Evolutionary conservation across 1,284 basidiomycete species (phyloP).

Genomic region (Tylopilus orsonianus): DNA sequence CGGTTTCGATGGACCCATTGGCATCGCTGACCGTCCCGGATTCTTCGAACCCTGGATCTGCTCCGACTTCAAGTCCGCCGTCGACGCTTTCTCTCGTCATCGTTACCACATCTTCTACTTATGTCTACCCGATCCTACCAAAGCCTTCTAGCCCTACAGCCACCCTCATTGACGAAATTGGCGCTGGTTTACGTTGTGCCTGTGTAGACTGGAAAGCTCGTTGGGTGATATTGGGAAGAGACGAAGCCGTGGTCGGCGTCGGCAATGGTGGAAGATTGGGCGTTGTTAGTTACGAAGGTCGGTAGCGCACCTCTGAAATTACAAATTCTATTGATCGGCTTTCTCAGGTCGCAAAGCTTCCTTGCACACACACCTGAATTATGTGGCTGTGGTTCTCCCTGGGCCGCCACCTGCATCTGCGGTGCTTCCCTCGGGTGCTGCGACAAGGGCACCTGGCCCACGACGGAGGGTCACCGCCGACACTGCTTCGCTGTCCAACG

Average conservation of each 20-base stretch:
- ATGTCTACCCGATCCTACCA: conserved; percentile 77
- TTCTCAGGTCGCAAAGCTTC: conserved; percentile 63
- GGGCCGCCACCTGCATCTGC: not conserved
- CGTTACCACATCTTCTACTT: conserved; percentile 81
- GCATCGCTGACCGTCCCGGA: conserved; percentile 1
- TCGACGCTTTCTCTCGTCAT: conserved; percentile 75
- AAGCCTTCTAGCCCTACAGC: conserved; percentile 70
- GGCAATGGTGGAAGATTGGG: conserved; percentile 81
- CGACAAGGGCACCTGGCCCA: conserved; percentile 27
- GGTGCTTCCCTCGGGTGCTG: conserved; percentile 51
- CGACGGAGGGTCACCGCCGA: conserved; percentile 22
- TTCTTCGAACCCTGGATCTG: conserved; percentile 4
- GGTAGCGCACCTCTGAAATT: conserved; percentile 1
- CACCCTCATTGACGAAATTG: conserved; percentile 81
- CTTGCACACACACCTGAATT: conserved; percentile 73
- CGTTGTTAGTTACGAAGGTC: conserved; percentile 91
- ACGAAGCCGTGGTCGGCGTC: conserved; percentile 91
- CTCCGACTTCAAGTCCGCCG: conserved; percentile 7
- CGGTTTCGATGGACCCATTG: conserved; percentile 29
- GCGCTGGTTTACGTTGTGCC: conserved; percentile 82
- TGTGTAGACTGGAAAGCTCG: conserved; percentile 70
- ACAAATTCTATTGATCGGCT: not conserved
- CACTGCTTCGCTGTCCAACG: conserved; percentile 50
- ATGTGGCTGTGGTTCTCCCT: conserved; percentile 88
- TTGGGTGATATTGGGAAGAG: conserved; percentile 84